These are phyloP conservation scores for Plectosphaerella cucumerina DNA, from an alignment of 2,329 filamentous ascomycete species.

Conservation along the genomic window DNA sequence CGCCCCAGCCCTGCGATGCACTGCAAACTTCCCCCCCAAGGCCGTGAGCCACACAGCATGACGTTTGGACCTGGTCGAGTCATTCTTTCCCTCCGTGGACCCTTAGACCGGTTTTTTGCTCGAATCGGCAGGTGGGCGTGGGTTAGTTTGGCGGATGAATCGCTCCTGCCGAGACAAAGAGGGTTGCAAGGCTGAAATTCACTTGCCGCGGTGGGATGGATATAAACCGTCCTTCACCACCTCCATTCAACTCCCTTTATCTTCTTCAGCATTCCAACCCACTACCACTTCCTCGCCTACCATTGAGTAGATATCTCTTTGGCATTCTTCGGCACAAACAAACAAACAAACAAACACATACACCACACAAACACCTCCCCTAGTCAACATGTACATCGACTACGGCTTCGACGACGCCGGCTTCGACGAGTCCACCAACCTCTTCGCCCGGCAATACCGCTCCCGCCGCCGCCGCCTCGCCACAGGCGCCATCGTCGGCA, in stretches of 20 bases:
- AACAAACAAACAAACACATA: not conserved
- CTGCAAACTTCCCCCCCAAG: not conserved
- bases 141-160: not conserved
- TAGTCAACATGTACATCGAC: not conserved
- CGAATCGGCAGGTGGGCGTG: not conserved
- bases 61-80: not conserved
- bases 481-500: constrained; percentile 11
- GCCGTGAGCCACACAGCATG: not conserved
- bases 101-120: not conserved
- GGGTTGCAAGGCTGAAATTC: not conserved
- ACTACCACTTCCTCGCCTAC: not conserved
- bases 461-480: constrained; percentile 12
- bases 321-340: not conserved
- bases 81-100: not conserved
- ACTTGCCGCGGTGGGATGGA: not conserved
- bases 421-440: not conserved
- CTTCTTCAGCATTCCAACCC: not conserved
- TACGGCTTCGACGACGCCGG: not conserved
- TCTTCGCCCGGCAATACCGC: not conserved
- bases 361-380: not conserved
- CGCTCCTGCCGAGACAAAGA: not conserved
- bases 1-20: not conserved
- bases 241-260: not conserved
- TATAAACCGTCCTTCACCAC: not conserved
- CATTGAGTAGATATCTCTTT: too few species aligned